These are phyloP conservation scores for Anthracocystis walkeri DNA, from an alignment of 1,284 basidiomycete genomes.

Conservation along the genomic window DNA sequence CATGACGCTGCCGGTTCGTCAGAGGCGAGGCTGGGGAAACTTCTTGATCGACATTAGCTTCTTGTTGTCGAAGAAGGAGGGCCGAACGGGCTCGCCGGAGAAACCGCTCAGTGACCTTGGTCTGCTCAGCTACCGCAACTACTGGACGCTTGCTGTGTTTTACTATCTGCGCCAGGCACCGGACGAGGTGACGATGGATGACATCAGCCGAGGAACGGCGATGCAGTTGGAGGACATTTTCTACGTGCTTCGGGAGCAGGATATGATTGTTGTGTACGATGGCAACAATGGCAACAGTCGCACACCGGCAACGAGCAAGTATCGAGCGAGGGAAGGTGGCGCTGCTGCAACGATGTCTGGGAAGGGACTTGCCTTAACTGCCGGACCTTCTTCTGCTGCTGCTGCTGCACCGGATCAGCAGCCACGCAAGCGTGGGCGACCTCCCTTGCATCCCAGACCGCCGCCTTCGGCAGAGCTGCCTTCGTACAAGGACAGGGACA, in stretches of 20 bases:
- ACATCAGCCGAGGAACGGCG: conserved; percentile 85
- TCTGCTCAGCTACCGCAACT: conserved; percentile 89
- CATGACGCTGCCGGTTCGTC: conserved; percentile 96
- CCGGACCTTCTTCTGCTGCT: not conserved
- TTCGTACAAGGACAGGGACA: conserved; percentile 60
- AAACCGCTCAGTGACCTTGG: conserved; percentile 97
- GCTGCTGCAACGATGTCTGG: conserved; percentile 8
- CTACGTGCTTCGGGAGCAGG: conserved; percentile 80
- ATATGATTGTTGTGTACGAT: conserved; percentile 77
- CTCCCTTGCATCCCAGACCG: conserved; percentile 26
- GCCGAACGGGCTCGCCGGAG: conserved; percentile 95
- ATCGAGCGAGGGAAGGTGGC: conserved; percentile 41
- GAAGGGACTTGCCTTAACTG: not conserved
- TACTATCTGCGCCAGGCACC: conserved; percentile 59
- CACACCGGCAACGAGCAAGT: conserved; percentile 56
- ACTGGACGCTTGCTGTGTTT: conserved; percentile 94
- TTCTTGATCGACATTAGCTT: conserved; percentile 88
- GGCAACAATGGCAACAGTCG: conserved; percentile 50
- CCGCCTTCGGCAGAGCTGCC: conserved; percentile 26
- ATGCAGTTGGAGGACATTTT: conserved; percentile 92
- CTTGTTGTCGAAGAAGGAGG: conserved; percentile 93
- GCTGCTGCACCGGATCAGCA: conserved; percentile 7
- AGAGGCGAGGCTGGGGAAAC: conserved; percentile 90
- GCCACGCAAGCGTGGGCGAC: conserved; percentile 41
- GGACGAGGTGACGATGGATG: conserved; percentile 71